These are phyloP conservation scores for Trichoderma polysporum DNA, from an alignment of 2,329 filamentous ascomycete species.

Conservation along the genomic window DNA sequence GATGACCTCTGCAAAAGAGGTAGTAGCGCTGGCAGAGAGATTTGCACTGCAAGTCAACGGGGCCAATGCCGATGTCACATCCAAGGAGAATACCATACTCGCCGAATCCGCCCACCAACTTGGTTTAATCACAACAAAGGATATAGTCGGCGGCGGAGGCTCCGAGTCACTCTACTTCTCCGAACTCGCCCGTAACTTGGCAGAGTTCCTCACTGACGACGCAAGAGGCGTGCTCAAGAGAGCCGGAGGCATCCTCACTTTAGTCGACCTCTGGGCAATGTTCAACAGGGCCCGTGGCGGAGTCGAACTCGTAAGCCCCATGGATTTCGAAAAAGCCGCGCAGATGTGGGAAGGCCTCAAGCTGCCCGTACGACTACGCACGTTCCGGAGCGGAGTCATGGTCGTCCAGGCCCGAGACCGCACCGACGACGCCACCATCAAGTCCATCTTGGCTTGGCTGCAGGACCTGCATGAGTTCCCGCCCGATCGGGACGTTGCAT, in stretches of 20 bases:
- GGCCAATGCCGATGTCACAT: conserved; percentile 57
- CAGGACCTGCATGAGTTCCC: conserved; percentile 66
- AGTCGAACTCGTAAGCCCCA: conserved; percentile 88
- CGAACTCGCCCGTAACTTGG: conserved; percentile 78
- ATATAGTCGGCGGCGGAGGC: conserved; percentile 77
- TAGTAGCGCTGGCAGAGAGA: conserved; percentile 86
- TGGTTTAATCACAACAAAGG: conserved; percentile 89
- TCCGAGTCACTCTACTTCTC: conserved; percentile 86
- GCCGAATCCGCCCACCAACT: conserved; percentile 77
- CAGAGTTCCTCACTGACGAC: conserved; percentile 88
- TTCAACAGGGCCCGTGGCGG: conserved; percentile 93
- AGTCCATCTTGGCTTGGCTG: conserved; percentile 74
- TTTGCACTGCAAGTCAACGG: conserved; percentile 70
- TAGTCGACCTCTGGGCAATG: conserved; percentile 90
- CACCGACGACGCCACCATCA: conserved; percentile 87
- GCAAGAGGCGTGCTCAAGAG: conserved; percentile 71
- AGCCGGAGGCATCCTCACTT: conserved; percentile 82
- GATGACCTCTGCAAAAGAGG: conserved; percentile 96
- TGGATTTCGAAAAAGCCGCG: conserved; percentile 88
- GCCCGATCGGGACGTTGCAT: conserved; percentile 63
- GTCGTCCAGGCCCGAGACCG: conserved; percentile 87
- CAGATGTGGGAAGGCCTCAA: conserved; percentile 83
- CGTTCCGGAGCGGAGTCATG: conserved; percentile 90
- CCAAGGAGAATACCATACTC: conserved; percentile 71
- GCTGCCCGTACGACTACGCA: conserved; percentile 80